Evolutionary conservation across 352 stramenopile genomes (phyloP).

Genomic region (Phytophthora idaei): DNA sequence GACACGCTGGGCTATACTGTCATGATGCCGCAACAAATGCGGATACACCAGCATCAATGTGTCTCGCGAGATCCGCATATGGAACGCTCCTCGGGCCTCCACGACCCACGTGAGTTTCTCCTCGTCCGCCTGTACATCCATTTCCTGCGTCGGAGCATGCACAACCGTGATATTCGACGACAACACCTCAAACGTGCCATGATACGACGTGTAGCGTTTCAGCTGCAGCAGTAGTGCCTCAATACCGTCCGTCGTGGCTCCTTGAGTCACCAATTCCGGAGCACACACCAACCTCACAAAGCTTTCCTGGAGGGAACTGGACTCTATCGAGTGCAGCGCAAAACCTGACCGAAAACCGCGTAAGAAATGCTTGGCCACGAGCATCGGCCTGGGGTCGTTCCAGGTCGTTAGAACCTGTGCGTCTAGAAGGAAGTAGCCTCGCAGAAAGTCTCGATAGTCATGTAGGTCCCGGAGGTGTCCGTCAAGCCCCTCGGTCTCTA

Average conservation of each 20-base stretch:
- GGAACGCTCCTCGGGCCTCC: slow-evolving; percentile 39
- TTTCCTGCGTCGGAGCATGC: slow-evolving; percentile 25
- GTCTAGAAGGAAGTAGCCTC: slow-evolving; percentile 19
- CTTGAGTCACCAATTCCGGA: slow-evolving; percentile 35
- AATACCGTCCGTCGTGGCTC: slow-evolving; percentile 38
- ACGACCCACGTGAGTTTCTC: slow-evolving; percentile 42
- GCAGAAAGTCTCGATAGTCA: slow-evolving; percentile 60
- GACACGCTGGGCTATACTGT: slow-evolving; percentile 53
- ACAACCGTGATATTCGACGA: slow-evolving; percentile 27
- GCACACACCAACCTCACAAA: slow-evolving; percentile 61
- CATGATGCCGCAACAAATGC: slow-evolving; percentile 58
- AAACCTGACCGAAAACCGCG: slow-evolving; percentile 61
- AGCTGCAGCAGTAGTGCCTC: slow-evolving; percentile 63
- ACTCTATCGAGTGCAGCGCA: slow-evolving; percentile 65
- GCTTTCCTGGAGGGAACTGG: slow-evolving; percentile 57
- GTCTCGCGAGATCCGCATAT: slow-evolving; percentile 67
- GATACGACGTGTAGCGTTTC: slow-evolving; percentile 76
- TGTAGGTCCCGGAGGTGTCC: slow-evolving; percentile 53
- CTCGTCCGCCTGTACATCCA: slow-evolving; percentile 11
- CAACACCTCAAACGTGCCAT: slow-evolving; percentile 55
- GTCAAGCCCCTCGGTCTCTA: slow-evolving; percentile 59
- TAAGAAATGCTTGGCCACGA: slow-evolving; percentile 62
- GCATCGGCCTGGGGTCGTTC: slow-evolving; percentile 28
- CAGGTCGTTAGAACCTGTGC: neutral
- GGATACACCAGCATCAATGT: slow-evolving; percentile 76